Percentiles rank a stretch among this genome's conserved stretches.
These are phyloP conservation scores for Penicillium sp. DNA, from an alignment of 2,329 filamentous ascomycete genomes.

Conservation along the genomic window DNA sequence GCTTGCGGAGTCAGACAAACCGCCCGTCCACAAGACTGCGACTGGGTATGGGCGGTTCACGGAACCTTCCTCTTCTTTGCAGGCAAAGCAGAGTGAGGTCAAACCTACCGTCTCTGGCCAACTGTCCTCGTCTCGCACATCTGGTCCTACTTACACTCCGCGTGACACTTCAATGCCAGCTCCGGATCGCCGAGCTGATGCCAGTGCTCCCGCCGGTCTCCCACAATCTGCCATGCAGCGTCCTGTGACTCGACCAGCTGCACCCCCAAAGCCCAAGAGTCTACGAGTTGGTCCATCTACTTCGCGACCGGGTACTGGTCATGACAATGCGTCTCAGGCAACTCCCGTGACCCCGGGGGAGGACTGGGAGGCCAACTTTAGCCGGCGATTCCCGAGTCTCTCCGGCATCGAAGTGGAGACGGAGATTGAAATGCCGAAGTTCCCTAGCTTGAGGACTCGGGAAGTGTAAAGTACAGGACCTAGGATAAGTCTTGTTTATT, in stretches of 20 bases:
- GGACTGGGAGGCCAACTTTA: conserved; percentile 68
- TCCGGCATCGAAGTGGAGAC: conserved; percentile 82
- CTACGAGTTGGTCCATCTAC: conserved; percentile 47
- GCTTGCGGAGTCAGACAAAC: conserved; percentile 68
- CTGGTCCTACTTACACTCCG: conserved; percentile 20
- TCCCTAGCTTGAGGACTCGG: conserved; percentile 39
- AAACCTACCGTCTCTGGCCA: conserved; percentile 13
- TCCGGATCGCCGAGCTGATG: conserved; percentile 17
- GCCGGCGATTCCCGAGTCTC: conserved; percentile 80
- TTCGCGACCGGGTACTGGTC: conserved; percentile 21
- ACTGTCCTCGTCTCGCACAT: conserved; percentile 23
- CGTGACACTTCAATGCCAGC: conserved; percentile 14
- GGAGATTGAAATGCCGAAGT: conserved; percentile 48
- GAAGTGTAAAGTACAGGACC: conserved; percentile 36
- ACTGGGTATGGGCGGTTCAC: conserved; percentile 89
- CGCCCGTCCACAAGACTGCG: conserved; percentile 64
- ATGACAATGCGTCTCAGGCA: conserved; percentile 28
- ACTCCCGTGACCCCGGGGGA: conserved; percentile 45
- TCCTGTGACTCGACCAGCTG: conserved; percentile 47
- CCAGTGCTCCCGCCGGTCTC: conserved; percentile 21
- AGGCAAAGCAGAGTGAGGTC: conserved; percentile 38
- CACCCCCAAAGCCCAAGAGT: conserved; percentile 60
- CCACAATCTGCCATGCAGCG: conserved; percentile 23
- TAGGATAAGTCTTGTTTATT: conserved; percentile 12
- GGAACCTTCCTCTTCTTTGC: conserved; percentile 46